Conservation (phyloP, 345 rosid species). For the Abelmoschus esculentus region DNA sequence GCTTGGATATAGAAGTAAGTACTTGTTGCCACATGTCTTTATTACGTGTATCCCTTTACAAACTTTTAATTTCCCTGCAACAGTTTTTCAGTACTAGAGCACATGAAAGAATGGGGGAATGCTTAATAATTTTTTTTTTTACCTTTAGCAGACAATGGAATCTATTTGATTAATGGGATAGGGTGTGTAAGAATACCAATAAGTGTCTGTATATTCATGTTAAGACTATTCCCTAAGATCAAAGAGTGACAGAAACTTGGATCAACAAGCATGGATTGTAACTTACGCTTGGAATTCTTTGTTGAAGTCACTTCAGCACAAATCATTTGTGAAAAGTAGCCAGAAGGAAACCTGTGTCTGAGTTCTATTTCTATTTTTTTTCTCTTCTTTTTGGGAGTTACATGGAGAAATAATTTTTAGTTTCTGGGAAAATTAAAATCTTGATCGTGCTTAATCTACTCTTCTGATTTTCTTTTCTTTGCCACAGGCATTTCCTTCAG, state of each 20-base stretch:
- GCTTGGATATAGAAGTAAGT: constrained; percentile 65
- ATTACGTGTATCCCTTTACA: not conserved
- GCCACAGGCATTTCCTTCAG: constrained; percentile 73
- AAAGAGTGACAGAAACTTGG: not conserved
- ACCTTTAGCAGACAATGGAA: not conserved
- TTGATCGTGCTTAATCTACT: constrained; percentile 3
- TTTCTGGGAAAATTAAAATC: not conserved
- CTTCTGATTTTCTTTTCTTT: constrained; percentile 13
- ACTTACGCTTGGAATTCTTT: not conserved
- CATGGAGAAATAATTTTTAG: not conserved
- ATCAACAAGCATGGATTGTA: not conserved
- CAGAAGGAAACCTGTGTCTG: not conserved
- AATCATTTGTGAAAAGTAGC: not conserved
- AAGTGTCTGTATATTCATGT: not conserved
- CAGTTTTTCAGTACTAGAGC: not conserved
- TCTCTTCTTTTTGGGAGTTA: not conserved
- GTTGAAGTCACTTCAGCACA: not conserved
- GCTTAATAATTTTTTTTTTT: not conserved
- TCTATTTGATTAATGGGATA: not conserved
- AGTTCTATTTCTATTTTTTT: not conserved
- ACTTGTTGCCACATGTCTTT: not conserved
- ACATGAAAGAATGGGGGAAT: not conserved
- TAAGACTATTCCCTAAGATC: not conserved
- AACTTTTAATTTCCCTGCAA: not conserved
- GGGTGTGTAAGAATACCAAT: not conserved